Evolutionary conservation across 176 grass and related monocot species (phyloP), one percentile per base, ranked within the genome.

Genomic region (Eremochloa ophiuroides): DNA sequence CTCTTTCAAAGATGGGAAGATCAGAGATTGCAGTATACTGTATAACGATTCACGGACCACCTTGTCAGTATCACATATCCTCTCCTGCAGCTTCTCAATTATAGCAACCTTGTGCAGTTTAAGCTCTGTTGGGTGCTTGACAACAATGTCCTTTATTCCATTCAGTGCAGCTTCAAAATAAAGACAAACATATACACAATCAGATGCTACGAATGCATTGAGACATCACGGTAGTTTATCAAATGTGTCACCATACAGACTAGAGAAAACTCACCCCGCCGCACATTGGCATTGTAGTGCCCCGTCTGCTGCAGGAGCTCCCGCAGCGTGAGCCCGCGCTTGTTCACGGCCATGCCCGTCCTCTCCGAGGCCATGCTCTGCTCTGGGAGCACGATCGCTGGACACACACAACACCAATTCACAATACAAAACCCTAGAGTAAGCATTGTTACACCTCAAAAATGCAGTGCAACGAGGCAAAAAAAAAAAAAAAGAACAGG

Each of bases 311-410:
- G 89, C 76, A 91, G 71, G 62, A 91, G 89, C 81, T 91, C 95
- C 82, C 82, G 81, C 26, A 95, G 85, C 10, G 96, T 93, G 30
- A 95, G 85, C 16, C 93, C 96, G 7, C 89, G 91, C 63, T 91
- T 91, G 89, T 88, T 93, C 76, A 98, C 90, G 2, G 86, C 92
- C 85, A 95, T 87, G 17, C 92, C 93, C 7, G 61, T 29, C 80
- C 93, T 95, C 31, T 98, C 92, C 9, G 93, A 87, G 34, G 89
- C 88, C 88, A 98, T 84, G 72, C 81, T 95, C 76, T 98, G 96
- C 87, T 98, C 93, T 31, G 84, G 92, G 50, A 98, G 87, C 43
- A 90, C 79, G 73, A 90, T 90, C 46, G 84, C 88, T 90, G 73
- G 44, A 58, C 12, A 55, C 27, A 39, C 53, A 71, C 9, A 28